A percentile compares a stretch with the other conserved stretches of the same genome.
phyloP scores from a whole-genome alignment of 202 grass and related monocot species.

The Musa balbisiana region DNA sequence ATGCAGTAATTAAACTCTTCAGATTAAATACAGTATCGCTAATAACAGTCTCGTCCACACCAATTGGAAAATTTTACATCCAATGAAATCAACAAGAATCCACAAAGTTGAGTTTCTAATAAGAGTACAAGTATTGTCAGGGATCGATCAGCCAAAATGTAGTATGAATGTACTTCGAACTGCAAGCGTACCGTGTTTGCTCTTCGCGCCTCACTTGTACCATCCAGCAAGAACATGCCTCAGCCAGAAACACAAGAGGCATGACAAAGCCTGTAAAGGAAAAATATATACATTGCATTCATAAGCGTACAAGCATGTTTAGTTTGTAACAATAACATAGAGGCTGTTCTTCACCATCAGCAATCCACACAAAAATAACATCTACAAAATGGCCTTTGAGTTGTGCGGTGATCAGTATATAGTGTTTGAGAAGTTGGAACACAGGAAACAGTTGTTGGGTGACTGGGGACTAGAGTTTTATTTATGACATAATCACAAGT shows the following conservation, averaged over 20 bases:
- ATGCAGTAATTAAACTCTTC: too few species aligned
- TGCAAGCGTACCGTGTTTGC: background rate
- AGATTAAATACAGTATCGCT: too few species aligned
- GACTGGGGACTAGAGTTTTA: too few species aligned
- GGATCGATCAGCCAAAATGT: background rate
- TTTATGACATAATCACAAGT: too few species aligned
- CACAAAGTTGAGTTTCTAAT: background rate
- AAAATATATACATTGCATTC: slow-evolving; percentile 9
- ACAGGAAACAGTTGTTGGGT: background rate
- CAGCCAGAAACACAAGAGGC: slow-evolving; percentile 83
- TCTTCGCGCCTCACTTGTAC: slow-evolving; percentile 57
- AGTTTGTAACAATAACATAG: background rate
- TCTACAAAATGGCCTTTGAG: too few species aligned
- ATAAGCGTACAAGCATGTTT: background rate
- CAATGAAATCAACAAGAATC: background rate
- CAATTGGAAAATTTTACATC: background rate
- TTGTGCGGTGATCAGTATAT: too few species aligned
- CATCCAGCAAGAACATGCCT: slow-evolving; percentile 86
- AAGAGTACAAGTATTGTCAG: background rate
- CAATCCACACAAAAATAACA: too few species aligned
- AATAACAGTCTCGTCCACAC: too few species aligned
- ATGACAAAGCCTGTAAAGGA: slow-evolving; percentile 66
- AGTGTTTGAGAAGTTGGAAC: background rate
- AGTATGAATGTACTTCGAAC: background rate
- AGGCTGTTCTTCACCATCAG: too few species aligned